Evolutionary conservation across 2,329 filamentous ascomycete species (phyloP), one percentile per base, ranked within the genome.

Genomic region (Fusarium domesticum): DNA sequence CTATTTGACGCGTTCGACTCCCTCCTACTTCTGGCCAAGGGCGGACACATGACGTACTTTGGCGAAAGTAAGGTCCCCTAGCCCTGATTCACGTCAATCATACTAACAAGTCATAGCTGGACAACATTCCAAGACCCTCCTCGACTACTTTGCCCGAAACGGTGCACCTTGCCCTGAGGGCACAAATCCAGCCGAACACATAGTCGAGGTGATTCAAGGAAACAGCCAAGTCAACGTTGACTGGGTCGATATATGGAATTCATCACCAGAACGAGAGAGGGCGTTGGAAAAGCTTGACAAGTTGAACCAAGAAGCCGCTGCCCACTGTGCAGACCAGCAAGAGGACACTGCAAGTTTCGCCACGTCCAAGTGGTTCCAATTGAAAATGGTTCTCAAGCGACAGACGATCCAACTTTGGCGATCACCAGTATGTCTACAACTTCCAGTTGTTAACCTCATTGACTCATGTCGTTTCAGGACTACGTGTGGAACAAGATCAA

Each of bases 211-310:
- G 2, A 65, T 72, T 43, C 76, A 70, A 40, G 78, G 68, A 16
- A 73, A 67, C 33, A 70, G 76, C 33, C 72, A 73, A 3, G 71
- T 74, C 30, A 28, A 42, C 1, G 45, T 59, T 14, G 58, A 60
- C 35, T 61, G 58, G 59, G 49, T 51, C 12, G 72, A 85, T 33
- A 77, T 85, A 53, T 88, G 84, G 84, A 70, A 71, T 36, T 74
- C 76, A 30, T 86, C 83, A 0, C 65, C 77, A 2, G 74, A 85
- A 52, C 75, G 78, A 48, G 18, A 44, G 4, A 64, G 68, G 5
- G 61, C 69, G 2, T 65, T 84, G 15, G 60, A 80, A 2, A 63
- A 74, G 14, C 40, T 61, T 18, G 48, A 52, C 14, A 80, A 85
- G 57, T 82, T 88, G 31, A 74, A 81, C 6, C 74, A 84, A 45